Evolutionary conservation across 2,329 filamentous ascomycete genomes (phyloP).

Genomic region (Aureobasidium melanogenum): DNA sequence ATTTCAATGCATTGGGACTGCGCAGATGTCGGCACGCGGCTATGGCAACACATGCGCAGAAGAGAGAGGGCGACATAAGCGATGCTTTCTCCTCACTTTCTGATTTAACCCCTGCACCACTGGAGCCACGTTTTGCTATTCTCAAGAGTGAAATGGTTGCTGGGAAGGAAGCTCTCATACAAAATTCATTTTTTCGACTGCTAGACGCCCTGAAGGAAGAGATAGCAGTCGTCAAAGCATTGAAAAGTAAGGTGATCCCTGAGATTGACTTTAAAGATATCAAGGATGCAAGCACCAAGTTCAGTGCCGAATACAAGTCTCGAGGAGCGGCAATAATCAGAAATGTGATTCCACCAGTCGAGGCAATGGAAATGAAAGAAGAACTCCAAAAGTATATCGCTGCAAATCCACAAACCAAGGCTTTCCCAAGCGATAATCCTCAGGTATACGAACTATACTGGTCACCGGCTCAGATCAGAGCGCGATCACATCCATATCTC

Average conservation of each 20-base stretch:
- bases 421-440: constrained; percentile 39
- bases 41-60: constrained; percentile 39
- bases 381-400: constrained; percentile 36
- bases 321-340: constrained; percentile 43
- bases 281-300: constrained; percentile 41
- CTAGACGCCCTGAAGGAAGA: constrained; percentile 35
- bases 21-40: not conserved
- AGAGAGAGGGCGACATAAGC: constrained; percentile 40
- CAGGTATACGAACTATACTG: constrained; percentile 45
- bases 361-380: constrained; percentile 37
- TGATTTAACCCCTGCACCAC: constrained; percentile 34
- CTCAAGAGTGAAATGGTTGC: constrained; percentile 36
- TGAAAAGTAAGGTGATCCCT: constrained; percentile 34
- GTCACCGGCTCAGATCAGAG: constrained; percentile 38
- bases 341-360: constrained; percentile 34
- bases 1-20: not conserved
- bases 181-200: constrained; percentile 37
- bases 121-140: constrained; percentile 36
- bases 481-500: constrained; percentile 37
- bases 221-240: constrained; percentile 34
- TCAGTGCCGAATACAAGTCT: constrained; percentile 49
- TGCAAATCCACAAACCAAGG: constrained; percentile 37
- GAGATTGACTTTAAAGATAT: constrained; percentile 40
- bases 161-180: constrained; percentile 38
- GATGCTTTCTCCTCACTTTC: constrained; percentile 42